phyloP scores from a whole-genome alignment of 371 early-diverging fungal genomes.

The Saksenaea oblongispora region DNA sequence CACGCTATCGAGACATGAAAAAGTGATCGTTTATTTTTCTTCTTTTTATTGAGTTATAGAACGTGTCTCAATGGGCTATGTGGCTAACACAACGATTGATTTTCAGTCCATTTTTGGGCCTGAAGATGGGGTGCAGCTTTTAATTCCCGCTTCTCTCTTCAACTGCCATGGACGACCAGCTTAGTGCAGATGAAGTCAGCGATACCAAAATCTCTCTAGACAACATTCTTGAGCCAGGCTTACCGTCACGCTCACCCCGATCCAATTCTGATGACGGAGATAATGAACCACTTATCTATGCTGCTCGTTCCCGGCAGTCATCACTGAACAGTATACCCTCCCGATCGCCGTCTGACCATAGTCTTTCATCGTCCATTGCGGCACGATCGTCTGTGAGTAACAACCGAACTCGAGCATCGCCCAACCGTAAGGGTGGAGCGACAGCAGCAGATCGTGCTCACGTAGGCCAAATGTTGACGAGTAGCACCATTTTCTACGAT shows the following conservation, averaged over 20 bases:
- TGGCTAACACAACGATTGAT: no score
- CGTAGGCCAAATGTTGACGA: slow-evolving; percentile 34
- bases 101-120: no score
- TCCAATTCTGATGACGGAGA: background rate
- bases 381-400: background rate
- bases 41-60: no score
- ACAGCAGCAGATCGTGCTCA: slow-evolving; percentile 1
- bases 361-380: background rate
- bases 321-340: slow-evolving; percentile 4
- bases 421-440: background rate
- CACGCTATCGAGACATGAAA: no score
- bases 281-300: background rate
- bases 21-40: no score
- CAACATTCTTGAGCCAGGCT: background rate
- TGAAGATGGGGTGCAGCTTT: background rate
- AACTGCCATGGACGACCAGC: background rate
- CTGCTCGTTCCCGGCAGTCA: background rate
- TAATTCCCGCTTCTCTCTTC: background rate
- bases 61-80: no score
- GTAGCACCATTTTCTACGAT: slow-evolving; percentile 56
- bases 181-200: background rate
- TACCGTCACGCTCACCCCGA: background rate
- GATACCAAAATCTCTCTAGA: background rate
- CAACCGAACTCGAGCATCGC: background rate
- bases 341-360: background rate